Evolutionary conservation across 805 yeast species (phyloP), one percentile per base, ranked within the genome.

Genomic region (Starmerella scarabaei): DNA sequence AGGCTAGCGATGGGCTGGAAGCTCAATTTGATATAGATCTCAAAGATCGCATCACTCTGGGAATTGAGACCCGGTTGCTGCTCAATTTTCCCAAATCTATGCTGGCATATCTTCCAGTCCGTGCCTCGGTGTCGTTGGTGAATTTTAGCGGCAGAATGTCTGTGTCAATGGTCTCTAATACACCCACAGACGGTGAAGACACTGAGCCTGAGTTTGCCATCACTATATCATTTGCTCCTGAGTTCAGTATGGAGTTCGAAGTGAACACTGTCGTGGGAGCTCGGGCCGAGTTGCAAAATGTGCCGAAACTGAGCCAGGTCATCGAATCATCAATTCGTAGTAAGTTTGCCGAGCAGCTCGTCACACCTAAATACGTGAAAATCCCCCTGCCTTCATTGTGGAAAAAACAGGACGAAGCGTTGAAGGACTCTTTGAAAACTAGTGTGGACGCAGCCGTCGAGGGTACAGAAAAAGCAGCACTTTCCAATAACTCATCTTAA

Each of bases 271-370:
- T 88, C 30, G 83, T 91, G 37, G 99, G 99, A 1, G 81, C 96
- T 1, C 69, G 94, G 35, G 83, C 97, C 0, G 80, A 88, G 56
- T 65, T 91, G 21, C 94, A 86, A 59, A 84, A 91, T 53, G 81
- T 91, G 14, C 98, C 99, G 6, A 85, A 91, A 54, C 75, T 91
- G 29, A 75, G 93, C 8, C 77, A 82, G 42, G 63, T 91, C 31
- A 76, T 91, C 30, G 97, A 91, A 56, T 74, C 73, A 42, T 77
- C 78, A 44, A 68, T 91, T 30, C 69, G 91, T 47, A 76, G 76
- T 40, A 85, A 95, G 93, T 86, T 91, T 55, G 76, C 77, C 15
- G 96, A 88, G 51, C 67, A 95, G 46, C 84, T 94, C 55, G 91
- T 91, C 11, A 93, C 84, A 49, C 99, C 99, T 1, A 69, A 93